These are phyloP conservation scores for Yarrowia keelungensis DNA, from an alignment of 805 yeast genomes.

Conservation along the genomic window DNA sequence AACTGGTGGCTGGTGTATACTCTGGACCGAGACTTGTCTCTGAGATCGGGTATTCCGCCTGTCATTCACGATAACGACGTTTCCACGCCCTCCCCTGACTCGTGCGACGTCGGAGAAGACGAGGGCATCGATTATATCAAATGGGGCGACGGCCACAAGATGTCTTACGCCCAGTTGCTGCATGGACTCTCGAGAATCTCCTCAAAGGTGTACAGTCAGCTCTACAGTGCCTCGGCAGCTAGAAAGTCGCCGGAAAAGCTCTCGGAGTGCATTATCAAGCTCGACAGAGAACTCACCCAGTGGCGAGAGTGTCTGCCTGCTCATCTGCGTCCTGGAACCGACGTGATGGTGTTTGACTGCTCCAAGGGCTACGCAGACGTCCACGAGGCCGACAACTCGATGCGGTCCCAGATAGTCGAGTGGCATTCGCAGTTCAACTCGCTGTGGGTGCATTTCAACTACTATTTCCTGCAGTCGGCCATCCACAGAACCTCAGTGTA, in stretches of 20 bases:
- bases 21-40: conserved; percentile 55
- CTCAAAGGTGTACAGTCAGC: conserved; percentile 38
- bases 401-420: conserved; percentile 13
- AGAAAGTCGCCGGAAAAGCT: conserved; percentile 39
- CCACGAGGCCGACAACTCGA: conserved; percentile 5
- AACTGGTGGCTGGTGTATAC: conserved; percentile 60
- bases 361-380: conserved; percentile 18
- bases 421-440: conserved; percentile 39
- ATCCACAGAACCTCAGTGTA: conserved; percentile 44
- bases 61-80: conserved; percentile 47
- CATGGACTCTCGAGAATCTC: conserved; percentile 36
- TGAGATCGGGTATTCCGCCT: conserved; percentile 60
- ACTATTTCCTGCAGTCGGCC: conserved; percentile 42
- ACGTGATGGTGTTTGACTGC: conserved; percentile 26
- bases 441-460: conserved; percentile 42
- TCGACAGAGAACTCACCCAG: conserved; percentile 42
- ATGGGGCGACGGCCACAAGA: conserved; percentile 21
- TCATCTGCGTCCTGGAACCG: conserved; percentile 41
- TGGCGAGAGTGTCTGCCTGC: conserved; percentile 44
- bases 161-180: conserved; percentile 28
- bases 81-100: conserved; percentile 38
- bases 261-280: conserved; percentile 39
- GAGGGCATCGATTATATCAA: conserved; percentile 32
- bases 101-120: conserved; percentile 15
- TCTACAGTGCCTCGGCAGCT: conserved; percentile 42